phyloP scores from a whole-genome alignment of 2,329 filamentous ascomycete species.

The Sporothrix brasiliensis region DNA sequence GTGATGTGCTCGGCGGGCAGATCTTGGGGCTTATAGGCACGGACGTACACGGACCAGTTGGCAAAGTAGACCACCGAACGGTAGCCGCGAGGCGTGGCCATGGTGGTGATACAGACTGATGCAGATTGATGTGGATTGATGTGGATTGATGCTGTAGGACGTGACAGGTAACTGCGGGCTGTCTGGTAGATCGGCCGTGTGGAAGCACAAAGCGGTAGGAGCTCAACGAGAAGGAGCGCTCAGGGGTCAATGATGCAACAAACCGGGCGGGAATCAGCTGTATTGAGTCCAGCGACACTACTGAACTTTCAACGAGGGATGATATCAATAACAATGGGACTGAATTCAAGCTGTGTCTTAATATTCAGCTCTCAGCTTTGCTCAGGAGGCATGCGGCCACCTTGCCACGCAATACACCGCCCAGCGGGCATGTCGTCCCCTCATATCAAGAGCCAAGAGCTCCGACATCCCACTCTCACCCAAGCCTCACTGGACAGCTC shows the following conservation, averaged over 20 bases:
- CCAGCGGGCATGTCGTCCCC: background rate
- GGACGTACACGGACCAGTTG: constrained; percentile 85
- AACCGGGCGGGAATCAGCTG: too few species aligned
- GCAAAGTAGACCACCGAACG: constrained; percentile 73
- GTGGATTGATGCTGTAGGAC: background rate
- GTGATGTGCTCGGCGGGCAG: constrained; percentile 80
- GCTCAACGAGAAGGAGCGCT: background rate
- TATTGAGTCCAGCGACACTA: background rate
- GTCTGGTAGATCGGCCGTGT: background rate
- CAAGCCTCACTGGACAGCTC: constrained; percentile 20
- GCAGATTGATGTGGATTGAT: background rate
- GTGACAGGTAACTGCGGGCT: background rate
- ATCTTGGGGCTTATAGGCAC: constrained; percentile 83
- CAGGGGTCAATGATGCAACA: background rate
- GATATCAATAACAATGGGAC: background rate
- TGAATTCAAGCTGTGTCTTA: background rate
- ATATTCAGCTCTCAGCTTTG: background rate
- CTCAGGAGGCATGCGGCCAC: background rate
- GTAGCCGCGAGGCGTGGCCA: constrained; percentile 50
- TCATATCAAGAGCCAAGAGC: background rate
- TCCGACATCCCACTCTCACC: constrained; percentile 4
- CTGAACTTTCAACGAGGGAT: background rate
- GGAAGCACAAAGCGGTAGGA: background rate
- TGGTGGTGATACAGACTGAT: background rate
- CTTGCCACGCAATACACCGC: constrained; percentile 18